These are phyloP conservation scores for Fonsecaea multimorphosa DNA, from an alignment of 2,329 filamentous ascomycete species.

Conservation along the genomic window DNA sequence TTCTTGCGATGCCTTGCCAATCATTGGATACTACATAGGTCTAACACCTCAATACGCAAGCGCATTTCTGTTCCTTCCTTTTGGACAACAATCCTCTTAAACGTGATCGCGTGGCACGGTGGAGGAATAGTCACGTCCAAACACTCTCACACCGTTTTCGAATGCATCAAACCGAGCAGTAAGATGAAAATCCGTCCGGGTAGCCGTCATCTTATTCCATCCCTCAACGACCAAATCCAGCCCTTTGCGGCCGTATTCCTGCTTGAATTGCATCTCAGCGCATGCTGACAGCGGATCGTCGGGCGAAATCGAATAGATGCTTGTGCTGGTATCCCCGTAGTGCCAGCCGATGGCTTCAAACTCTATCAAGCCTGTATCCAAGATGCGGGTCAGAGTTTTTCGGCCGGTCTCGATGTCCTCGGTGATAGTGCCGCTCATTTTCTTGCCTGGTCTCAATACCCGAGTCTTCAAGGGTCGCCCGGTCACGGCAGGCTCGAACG, in stretches of 20 bases:
- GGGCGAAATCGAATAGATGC: slow-evolving; percentile 20
- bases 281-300: slow-evolving; percentile 24
- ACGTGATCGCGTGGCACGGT: slow-evolving; percentile 20
- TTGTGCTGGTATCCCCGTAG: slow-evolving; percentile 22
- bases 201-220: slow-evolving; percentile 22
- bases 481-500: slow-evolving; percentile 8
- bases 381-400: slow-evolving; percentile 11
- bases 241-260: slow-evolving; percentile 24
- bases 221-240: slow-evolving; percentile 16
- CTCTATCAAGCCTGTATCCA: slow-evolving; percentile 16
- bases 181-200: slow-evolving; percentile 18
- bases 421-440: slow-evolving; percentile 14
- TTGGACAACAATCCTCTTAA: background rate
- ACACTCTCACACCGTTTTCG: slow-evolving; percentile 17
- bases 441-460: slow-evolving; percentile 6
- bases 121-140: slow-evolving; percentile 18
- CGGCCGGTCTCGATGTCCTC: slow-evolving; percentile 17
- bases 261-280: slow-evolving; percentile 20
- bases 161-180: slow-evolving; percentile 24
- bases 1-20: too few species aligned
- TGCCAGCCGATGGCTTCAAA: slow-evolving; percentile 20
- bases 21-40: too few species aligned
- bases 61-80: background rate
- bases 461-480: slow-evolving; percentile 12
- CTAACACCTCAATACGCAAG: too few species aligned